Evolutionary conservation across 2,329 filamentous ascomycete genomes (phyloP), one percentile per base, ranked within the genome.

Genomic region (Cladophialophora chaetospira): DNA sequence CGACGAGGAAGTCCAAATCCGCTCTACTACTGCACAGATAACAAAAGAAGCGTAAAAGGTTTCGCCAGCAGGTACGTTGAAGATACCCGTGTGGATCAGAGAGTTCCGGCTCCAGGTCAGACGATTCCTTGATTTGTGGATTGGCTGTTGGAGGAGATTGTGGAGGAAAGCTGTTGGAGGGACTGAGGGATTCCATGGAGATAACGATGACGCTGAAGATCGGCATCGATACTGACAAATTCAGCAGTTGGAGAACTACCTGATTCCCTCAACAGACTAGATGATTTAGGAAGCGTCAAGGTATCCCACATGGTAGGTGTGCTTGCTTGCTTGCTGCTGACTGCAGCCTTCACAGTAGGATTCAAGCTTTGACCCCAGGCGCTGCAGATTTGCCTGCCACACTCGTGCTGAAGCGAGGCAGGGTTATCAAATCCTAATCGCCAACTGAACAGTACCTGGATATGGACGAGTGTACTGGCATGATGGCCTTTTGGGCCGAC

Each of bases 401-500:
- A n/a, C n/a, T n/a, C n/a, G n/a, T n/a, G n/a, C n/a, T n/a, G n/a
- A n/a, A n/a, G n/a, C n/a, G n/a, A n/a, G n/a, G n/a, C n/a, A n/a
- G n/a, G n/a, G n/a, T n/a, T n/a, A n/a, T n/a, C n/a, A n/a, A n/a
- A n/a, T n/a, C n/a, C n/a, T n/a, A n/a, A n/a, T n/a, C n/a, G n/a
- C n/a, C n/a, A n/a, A n/a, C n/a, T n/a, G n/a, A n/a, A n/a, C n/a
- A n/a, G n/a, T n/a, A n/a, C n/a, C n/a, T n/a, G n/a, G 36, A 40
- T 11, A 40, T 17, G 36, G 43, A 46, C 23, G n/a, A 46, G 13
- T 26, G 43, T 25, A 46, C 25, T 4, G 43, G 43, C 43, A 17
- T 31, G 43, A 46, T 46, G 43, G 43, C 43, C n/a, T 28, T 28
- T 25, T 46, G 43, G 43, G 43, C 43, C 43, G 26, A 46, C 23